These are phyloP conservation scores for Aethionema arabicum DNA, from an alignment of 345 rosid genomes.

Conservation along the genomic window DNA sequence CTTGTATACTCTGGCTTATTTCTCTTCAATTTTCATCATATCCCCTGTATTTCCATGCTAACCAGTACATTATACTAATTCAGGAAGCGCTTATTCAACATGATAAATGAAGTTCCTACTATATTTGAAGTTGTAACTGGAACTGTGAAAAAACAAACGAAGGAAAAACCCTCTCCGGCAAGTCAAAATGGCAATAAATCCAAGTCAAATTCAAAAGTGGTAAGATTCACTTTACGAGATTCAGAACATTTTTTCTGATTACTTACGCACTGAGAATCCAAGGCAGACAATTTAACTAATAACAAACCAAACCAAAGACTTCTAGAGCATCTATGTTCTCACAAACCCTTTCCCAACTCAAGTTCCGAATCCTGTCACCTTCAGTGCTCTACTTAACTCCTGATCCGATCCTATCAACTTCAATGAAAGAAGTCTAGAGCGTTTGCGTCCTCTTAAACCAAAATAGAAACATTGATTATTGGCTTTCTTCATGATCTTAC, in stretches of 20 bases:
- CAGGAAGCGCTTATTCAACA: conserved; percentile 69
- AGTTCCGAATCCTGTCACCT: not conserved
- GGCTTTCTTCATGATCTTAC: not conserved
- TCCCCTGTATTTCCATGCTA: conserved; percentile 3
- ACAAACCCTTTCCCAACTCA: not conserved
- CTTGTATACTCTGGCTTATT: not conserved
- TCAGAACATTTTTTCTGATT: not conserved
- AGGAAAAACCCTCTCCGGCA: conserved; percentile 54
- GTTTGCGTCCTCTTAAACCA: too few relatives aligned
- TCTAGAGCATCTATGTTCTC: conserved; percentile 17
- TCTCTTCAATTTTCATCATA: not conserved
- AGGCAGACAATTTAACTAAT: not conserved
- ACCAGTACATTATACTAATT: conserved; percentile 15
- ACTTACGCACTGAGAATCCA: not conserved
- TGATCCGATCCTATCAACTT: not conserved
- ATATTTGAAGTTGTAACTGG: conserved; percentile 73
- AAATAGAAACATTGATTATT: too few relatives aligned
- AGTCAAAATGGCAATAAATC: conserved; percentile 59
- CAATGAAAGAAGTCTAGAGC: too few relatives aligned
- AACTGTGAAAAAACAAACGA: conserved; percentile 47
- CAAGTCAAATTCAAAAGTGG: conserved; percentile 58
- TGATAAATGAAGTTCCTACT: conserved; percentile 74
- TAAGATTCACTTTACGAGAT: conserved; percentile 21
- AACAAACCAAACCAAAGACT: conserved; percentile 12
- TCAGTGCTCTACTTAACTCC: not conserved